Evolutionary conservation across 352 stramenopile species (phyloP).

Genomic region (Globisporangium okanoganense): DNA sequence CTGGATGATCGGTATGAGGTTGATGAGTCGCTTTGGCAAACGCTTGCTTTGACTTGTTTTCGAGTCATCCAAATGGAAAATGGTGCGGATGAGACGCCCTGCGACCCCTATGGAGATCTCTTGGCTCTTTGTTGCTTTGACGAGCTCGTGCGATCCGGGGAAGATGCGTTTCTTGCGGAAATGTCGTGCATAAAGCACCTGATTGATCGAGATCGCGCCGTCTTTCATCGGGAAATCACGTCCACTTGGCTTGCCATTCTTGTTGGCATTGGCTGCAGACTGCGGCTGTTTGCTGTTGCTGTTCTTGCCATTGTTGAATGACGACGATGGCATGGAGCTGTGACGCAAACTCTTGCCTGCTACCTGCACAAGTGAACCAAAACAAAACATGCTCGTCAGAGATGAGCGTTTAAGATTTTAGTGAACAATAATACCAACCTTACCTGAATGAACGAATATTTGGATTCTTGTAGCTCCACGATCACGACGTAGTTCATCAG

Average conservation of each 20-base stretch:
- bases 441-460: conserved; percentile 58
- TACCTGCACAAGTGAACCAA: conserved; percentile 20
- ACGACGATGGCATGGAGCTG: neutral
- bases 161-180: conserved; percentile 36
- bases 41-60: conserved; percentile 25
- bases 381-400: neutral
- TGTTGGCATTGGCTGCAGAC: neutral
- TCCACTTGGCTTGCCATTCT: neutral
- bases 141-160: conserved; percentile 28
- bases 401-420: neutral
- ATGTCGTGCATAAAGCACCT: conserved; percentile 55
- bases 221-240: neutral
- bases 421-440: neutral
- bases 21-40: conserved; percentile 51
- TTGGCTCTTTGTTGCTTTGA: conserved; percentile 23
- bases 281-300: neutral
- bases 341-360: conserved; percentile 50
- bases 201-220: conserved; percentile 45
- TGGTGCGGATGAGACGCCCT: conserved; percentile 35
- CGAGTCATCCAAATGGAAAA: conserved; percentile 29
- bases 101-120: conserved; percentile 33
- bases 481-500: conserved; percentile 63
- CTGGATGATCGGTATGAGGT: conserved; percentile 59
- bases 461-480: conserved; percentile 25
- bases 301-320: neutral